A percentile compares a stretch with the other conserved stretches of the same genome.
These are phyloP conservation scores for Lentinus tigrinus DNA, from an alignment of 768 basidiomycete genomes.

Conservation along the genomic window DNA sequence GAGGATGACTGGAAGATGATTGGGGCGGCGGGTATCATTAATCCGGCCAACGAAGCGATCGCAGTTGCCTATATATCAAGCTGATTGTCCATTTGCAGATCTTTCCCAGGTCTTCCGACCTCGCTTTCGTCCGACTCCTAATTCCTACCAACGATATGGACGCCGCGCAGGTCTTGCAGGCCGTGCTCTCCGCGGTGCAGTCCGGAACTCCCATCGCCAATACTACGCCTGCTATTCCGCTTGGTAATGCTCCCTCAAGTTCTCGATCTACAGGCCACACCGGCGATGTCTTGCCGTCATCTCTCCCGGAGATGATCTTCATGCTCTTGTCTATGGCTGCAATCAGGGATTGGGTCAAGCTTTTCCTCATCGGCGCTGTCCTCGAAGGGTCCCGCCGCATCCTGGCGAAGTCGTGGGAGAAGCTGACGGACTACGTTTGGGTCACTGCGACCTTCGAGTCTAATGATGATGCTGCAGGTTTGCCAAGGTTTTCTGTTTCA, in stretches of 20 bases:
- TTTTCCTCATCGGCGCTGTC: slow-evolving; percentile 59
- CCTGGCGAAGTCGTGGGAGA: slow-evolving; percentile 41
- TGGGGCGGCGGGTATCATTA: too few species aligned
- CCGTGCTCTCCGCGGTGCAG: slow-evolving; percentile 12
- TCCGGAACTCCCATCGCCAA: slow-evolving; percentile 4
- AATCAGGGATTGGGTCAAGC: slow-evolving; percentile 61
- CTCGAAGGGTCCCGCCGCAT: slow-evolving; percentile 59
- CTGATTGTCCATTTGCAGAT: too few species aligned
- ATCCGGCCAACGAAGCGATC: too few species aligned
- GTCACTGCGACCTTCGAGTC: slow-evolving; percentile 63
- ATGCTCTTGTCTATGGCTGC: slow-evolving; percentile 54
- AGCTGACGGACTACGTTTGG: slow-evolving; percentile 51
- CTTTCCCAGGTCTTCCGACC: too few species aligned
- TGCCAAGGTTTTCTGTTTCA: too few species aligned
- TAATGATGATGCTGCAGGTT: slow-evolving; percentile 55
- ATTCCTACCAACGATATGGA: slow-evolving; percentile 9
- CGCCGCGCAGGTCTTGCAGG: slow-evolving; percentile 13
- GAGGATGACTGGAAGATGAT: too few species aligned
- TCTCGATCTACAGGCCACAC: neutral
- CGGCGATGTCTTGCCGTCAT: neutral
- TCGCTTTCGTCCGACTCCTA: too few species aligned
- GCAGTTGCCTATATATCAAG: too few species aligned
- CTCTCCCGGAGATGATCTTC: slow-evolving; percentile 30
- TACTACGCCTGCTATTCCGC: slow-evolving; percentile 9
- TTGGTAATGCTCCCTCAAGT: slow-evolving; percentile 12